Percentiles rank a stretch among this genome's conserved stretches.
Conservation (phyloP, 2,329 filamentous ascomycete genomes). For the Sarocladium oryzae region DNA sequence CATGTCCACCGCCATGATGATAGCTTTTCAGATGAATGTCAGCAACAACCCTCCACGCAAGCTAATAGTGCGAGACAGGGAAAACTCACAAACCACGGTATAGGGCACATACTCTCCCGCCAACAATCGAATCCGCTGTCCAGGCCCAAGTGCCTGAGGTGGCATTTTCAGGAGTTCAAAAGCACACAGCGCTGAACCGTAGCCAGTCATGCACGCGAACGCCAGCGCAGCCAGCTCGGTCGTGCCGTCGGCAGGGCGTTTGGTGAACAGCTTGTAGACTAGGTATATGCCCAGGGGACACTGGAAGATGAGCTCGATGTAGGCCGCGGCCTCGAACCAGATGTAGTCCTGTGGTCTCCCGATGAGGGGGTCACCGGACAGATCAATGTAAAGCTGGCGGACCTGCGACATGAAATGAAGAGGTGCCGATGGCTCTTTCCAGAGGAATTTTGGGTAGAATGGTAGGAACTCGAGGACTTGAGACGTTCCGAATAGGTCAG, state of each 20-base stretch:
- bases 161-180: slow-evolving; percentile 45
- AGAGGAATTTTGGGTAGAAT: slow-evolving; percentile 44
- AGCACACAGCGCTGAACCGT: slow-evolving; percentile 46
- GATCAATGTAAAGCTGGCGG: slow-evolving; percentile 38
- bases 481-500: background rate
- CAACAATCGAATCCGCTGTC: slow-evolving; percentile 39
- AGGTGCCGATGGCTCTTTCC: slow-evolving; percentile 32
- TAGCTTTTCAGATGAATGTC: slow-evolving; percentile 29
- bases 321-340: slow-evolving; percentile 47
- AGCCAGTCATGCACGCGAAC: slow-evolving; percentile 44
- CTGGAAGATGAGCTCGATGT: slow-evolving; percentile 43
- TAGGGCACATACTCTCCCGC: slow-evolving; percentile 47
- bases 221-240: slow-evolving; percentile 45
- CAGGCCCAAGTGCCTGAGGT: slow-evolving; percentile 32
- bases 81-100: slow-evolving; percentile 43
- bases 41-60: background rate
- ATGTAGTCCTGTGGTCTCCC: slow-evolving; percentile 24
- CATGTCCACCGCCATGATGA: slow-evolving; percentile 48
- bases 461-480: slow-evolving; percentile 45
- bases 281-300: slow-evolving; percentile 45
- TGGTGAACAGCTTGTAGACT: slow-evolving; percentile 29
- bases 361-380: slow-evolving; percentile 49
- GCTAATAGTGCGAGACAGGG: background rate
- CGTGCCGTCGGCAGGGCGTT: slow-evolving; percentile 27
- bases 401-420: slow-evolving; percentile 41